phyloP scores from a whole-genome alignment of 2,329 filamentous ascomycete genomes.

The Pestalotiopsis sp. region DNA sequence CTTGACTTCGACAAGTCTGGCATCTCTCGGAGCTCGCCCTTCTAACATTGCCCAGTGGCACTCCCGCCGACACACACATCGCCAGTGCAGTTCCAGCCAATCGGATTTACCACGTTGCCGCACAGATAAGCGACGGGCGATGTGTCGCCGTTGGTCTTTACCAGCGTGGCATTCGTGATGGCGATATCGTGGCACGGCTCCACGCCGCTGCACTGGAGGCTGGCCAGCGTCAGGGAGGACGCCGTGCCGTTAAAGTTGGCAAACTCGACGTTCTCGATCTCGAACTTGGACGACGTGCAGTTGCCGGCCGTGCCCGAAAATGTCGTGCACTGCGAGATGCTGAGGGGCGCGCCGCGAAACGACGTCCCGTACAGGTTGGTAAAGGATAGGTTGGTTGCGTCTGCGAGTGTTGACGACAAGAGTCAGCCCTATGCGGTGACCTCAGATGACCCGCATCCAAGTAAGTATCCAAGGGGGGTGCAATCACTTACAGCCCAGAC shows the following conservation, averaged over 20 bases:
- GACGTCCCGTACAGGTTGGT: conserved; percentile 23
- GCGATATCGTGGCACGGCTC: conserved; percentile 2
- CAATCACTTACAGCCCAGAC: conserved; percentile 40
- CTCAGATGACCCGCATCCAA: conserved; percentile 9
- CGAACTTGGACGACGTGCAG: conserved; percentile 25
- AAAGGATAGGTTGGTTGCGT: conserved; percentile 25
- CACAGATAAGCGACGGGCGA: conserved; percentile 1
- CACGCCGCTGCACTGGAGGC: conserved; percentile 17
- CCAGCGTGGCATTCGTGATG: conserved; percentile 6
- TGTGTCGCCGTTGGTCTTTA: not conserved
- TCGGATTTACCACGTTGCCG: not conserved
- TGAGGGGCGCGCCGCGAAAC: conserved; percentile 17
- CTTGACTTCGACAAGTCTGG: not conserved
- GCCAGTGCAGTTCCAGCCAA: conserved; percentile 9
- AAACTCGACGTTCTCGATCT: conserved; percentile 21
- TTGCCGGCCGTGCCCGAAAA: conserved; percentile 21
- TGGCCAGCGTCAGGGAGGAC: conserved; percentile 7
- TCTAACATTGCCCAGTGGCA: conserved; percentile 7
- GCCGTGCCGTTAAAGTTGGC: conserved; percentile 20
- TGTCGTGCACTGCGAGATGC: conserved; percentile 25
- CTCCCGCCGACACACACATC: not conserved
- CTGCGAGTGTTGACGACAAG: not conserved
- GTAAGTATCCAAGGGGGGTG: conserved; percentile 16
- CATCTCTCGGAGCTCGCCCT: not conserved
- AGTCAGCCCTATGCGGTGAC: not conserved